Evolutionary conservation across 768 basidiomycete species (phyloP).

Genomic region (Naematelia aurantialba): DNA sequence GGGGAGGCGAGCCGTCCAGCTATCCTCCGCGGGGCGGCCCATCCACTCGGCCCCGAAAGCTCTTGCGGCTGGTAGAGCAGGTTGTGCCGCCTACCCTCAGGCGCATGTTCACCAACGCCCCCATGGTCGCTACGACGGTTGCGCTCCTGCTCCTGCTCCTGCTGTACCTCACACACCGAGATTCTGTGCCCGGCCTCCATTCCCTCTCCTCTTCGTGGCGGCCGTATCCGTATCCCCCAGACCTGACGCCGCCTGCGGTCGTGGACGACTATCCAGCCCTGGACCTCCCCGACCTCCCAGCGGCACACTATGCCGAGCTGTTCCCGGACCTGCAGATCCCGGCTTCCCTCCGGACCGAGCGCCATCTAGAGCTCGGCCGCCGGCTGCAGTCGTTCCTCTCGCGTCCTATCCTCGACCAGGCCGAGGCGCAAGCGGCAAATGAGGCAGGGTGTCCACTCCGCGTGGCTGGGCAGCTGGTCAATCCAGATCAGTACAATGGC

Average conservation of each 20-base stretch:
- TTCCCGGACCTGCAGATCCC: slow-evolving; percentile 19
- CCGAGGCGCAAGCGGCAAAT: slow-evolving; percentile 26
- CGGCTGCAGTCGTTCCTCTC: slow-evolving; percentile 42
- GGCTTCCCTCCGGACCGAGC: slow-evolving; percentile 6
- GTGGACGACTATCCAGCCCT: not conserved
- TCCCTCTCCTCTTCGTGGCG: not conserved
- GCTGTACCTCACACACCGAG: not conserved
- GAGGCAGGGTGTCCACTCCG: slow-evolving; percentile 42
- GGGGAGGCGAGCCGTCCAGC: not conserved
- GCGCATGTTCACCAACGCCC: not conserved
- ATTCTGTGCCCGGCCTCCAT: not conserved
- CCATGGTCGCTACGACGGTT: not conserved
- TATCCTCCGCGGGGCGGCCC: not conserved
- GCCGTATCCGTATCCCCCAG: not conserved
- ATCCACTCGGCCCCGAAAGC: not conserved
- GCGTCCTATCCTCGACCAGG: slow-evolving; percentile 38
- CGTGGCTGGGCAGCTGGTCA: slow-evolving; percentile 46
- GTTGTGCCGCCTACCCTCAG: slow-evolving; percentile 3
- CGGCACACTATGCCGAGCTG: not conserved
- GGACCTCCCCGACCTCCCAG: not conserved
- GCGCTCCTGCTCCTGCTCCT: not conserved
- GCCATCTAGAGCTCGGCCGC: slow-evolving; percentile 3
- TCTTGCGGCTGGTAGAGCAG: not conserved
- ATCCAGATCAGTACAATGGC: slow-evolving; percentile 50
- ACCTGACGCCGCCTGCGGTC: not conserved